Percentiles rank a stretch among this genome's conserved stretches.
These are phyloP conservation scores for Citrullus amarus DNA, from an alignment of 306 rosid species.

Conservation along the genomic window DNA sequence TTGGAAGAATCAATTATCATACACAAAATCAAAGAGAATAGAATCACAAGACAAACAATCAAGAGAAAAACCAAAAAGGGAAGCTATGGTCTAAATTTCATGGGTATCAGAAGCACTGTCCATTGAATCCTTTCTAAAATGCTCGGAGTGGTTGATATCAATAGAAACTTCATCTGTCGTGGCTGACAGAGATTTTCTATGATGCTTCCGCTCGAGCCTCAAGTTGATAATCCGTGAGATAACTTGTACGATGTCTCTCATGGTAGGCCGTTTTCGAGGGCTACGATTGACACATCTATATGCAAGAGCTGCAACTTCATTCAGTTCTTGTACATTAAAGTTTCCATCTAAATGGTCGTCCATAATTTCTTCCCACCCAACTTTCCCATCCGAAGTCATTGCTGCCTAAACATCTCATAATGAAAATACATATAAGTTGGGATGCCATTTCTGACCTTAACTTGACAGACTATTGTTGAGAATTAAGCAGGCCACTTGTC, in stretches of 20 bases:
- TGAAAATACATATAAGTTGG: not conserved
- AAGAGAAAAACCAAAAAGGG: slow-evolving; percentile 7
- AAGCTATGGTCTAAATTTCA: slow-evolving; percentile 39
- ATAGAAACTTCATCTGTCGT: slow-evolving; percentile 51
- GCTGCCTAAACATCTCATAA: slow-evolving; percentile 63
- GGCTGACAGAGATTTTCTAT: slow-evolving; percentile 44
- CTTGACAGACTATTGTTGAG: not conserved
- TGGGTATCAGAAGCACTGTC: slow-evolving; percentile 62
- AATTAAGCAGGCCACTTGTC: not conserved
- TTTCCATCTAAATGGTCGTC: slow-evolving; percentile 70
- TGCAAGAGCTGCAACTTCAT: slow-evolving; percentile 80
- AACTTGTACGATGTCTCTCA: slow-evolving; percentile 90
- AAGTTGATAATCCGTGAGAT: slow-evolving; percentile 47
- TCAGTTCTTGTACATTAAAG: slow-evolving; percentile 58
- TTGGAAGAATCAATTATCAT: slow-evolving; percentile 1
- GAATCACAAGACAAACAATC: slow-evolving; percentile 4
- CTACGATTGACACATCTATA: slow-evolving; percentile 66
- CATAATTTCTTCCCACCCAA: slow-evolving; percentile 94
- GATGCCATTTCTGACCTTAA: not conserved
- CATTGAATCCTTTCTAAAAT: slow-evolving; percentile 71
- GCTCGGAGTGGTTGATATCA: slow-evolving; percentile 54
- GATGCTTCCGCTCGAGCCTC: slow-evolving; percentile 42
- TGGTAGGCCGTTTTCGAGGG: slow-evolving; percentile 74
- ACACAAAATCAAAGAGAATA: slow-evolving; percentile 2
- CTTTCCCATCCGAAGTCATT: slow-evolving; percentile 81